Conservation (phyloP, 2,329 filamentous ascomycete species). For the Scedosporium apiospermum region DNA sequence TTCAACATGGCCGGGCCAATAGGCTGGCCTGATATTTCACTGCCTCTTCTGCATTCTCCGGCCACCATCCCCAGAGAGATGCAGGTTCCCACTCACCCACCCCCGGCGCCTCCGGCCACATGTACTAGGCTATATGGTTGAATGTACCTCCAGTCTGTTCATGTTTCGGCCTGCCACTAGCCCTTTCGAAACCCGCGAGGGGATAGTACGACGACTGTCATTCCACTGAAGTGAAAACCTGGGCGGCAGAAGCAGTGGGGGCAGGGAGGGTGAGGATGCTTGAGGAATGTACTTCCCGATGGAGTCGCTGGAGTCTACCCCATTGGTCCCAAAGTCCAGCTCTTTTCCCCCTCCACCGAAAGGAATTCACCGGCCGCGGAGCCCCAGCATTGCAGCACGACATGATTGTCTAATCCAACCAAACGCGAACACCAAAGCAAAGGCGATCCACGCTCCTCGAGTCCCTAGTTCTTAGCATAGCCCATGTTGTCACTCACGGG, state of each 20-base stretch:
- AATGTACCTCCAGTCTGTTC: background rate
- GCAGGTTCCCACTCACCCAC: background rate
- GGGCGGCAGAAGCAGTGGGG: background rate
- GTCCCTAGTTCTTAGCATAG: constrained; percentile 1
- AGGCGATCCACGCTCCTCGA: constrained; percentile 2
- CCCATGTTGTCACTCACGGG: background rate
- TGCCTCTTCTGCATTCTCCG: background rate
- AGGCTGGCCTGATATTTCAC: background rate
- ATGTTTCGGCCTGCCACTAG: background rate
- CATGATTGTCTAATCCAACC: background rate
- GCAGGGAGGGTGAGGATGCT: background rate
- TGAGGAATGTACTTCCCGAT: background rate
- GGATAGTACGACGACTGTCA: background rate
- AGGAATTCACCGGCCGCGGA: background rate
- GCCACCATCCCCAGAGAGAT: background rate
- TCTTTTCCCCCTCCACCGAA: background rate
- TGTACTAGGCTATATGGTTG: background rate
- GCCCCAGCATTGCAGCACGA: background rate
- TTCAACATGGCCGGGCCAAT: background rate
- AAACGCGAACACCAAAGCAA: background rate
- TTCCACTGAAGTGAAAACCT: background rate
- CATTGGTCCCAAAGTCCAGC: background rate
- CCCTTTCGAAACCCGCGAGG: background rate
- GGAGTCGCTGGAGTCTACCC: background rate
- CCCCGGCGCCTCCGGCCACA: constrained; percentile 1